Conservation (phyloP, 1,139 yeast genomes). For the Spencermartinsiella ligniputridi region DNA sequence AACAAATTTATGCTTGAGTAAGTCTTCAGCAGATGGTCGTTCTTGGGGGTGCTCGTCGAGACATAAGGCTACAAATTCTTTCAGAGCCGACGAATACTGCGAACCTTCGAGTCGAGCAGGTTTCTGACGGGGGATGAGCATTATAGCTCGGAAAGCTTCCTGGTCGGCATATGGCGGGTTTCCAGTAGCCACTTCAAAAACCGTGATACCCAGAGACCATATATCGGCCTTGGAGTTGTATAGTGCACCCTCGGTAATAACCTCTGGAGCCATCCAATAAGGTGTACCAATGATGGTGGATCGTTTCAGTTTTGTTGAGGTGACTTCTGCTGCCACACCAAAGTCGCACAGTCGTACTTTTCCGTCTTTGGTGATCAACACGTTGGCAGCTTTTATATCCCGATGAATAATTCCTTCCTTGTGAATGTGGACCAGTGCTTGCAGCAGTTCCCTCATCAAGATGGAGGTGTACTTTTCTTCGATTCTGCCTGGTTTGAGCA, state of each 20-base stretch:
- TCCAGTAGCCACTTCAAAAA: constrained; percentile 93
- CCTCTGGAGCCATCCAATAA: constrained; percentile 99
- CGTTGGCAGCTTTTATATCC: constrained; percentile 94
- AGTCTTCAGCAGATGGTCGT: constrained; percentile 82
- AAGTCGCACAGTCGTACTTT: constrained; percentile 90
- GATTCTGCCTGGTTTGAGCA: constrained; percentile 80
- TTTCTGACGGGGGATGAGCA: constrained; percentile 82
- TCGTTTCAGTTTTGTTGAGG: constrained; percentile 72
- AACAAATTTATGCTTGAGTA: constrained; percentile 69
- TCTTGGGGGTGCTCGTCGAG: constrained; percentile 90
- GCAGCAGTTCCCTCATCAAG: constrained; percentile 71
- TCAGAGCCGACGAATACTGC: constrained; percentile 67
- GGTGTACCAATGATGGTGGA: constrained; percentile 99
- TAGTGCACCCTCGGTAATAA: constrained; percentile 85
- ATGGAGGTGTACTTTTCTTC: constrained; percentile 83
- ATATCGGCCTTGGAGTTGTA: constrained; percentile 86
- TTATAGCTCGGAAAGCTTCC: constrained; percentile 94
- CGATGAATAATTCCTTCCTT: constrained; percentile 89
- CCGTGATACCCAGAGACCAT: constrained; percentile 91
- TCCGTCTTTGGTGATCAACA: constrained; percentile 84
- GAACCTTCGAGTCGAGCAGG: constrained; percentile 95
- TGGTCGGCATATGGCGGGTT: constrained; percentile 96
- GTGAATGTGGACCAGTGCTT: constrained; percentile 80
- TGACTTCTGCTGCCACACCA: constrained; percentile 94
- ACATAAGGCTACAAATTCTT: constrained; percentile 87